Evolutionary conservation across 1,284 basidiomycete genomes (phyloP).

Genomic region (Moesziomyces sp.): DNA sequence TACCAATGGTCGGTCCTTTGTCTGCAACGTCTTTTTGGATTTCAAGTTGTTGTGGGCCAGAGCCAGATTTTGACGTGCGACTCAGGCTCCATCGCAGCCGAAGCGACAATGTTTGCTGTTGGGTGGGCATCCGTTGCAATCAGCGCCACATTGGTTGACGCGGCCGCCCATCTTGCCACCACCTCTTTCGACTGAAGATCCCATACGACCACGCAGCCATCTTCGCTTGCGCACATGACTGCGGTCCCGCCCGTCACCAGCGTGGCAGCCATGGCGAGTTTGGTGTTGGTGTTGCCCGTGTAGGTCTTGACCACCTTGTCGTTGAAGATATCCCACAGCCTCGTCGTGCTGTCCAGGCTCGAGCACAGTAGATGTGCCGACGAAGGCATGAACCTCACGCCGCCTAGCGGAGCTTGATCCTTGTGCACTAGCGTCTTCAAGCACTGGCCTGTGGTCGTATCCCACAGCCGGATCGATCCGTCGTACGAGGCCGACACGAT

Average conservation of each 20-base stretch:
- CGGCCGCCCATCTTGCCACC: slow-evolving; percentile 77
- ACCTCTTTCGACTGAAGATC: slow-evolving; percentile 85
- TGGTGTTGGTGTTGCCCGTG: slow-evolving; percentile 81
- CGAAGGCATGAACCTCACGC: slow-evolving; percentile 89
- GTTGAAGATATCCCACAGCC: slow-evolving; percentile 93
- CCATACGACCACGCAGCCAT: slow-evolving; percentile 87
- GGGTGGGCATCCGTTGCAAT: slow-evolving; percentile 52
- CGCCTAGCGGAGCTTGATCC: slow-evolving; percentile 89
- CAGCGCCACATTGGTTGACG: slow-evolving; percentile 72
- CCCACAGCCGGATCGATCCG: slow-evolving; percentile 86
- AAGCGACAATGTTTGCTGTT: slow-evolving; percentile 46
- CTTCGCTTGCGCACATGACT: slow-evolving; percentile 88
- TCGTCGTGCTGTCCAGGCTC: slow-evolving; percentile 89
- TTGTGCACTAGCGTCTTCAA: slow-evolving; percentile 95
- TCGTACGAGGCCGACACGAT: slow-evolving; percentile 95
- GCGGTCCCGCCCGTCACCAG: neutral
- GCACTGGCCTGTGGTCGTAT: slow-evolving; percentile 94
- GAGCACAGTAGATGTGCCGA: slow-evolving; percentile 86
- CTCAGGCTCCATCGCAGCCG: slow-evolving; percentile 55
- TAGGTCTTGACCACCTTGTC: slow-evolving; percentile 93
- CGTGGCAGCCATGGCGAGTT: slow-evolving; percentile 72
- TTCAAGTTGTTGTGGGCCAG: neutral
- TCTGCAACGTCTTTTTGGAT: neutral
- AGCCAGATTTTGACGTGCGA: slow-evolving; percentile 51
- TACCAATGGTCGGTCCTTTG: no score